A percentile compares a stretch with the other conserved stretches of the same genome.
Evolutionary conservation across 2,329 filamentous ascomycete species (phyloP).

Genomic region (Ascocoryne sarcoides): DNA sequence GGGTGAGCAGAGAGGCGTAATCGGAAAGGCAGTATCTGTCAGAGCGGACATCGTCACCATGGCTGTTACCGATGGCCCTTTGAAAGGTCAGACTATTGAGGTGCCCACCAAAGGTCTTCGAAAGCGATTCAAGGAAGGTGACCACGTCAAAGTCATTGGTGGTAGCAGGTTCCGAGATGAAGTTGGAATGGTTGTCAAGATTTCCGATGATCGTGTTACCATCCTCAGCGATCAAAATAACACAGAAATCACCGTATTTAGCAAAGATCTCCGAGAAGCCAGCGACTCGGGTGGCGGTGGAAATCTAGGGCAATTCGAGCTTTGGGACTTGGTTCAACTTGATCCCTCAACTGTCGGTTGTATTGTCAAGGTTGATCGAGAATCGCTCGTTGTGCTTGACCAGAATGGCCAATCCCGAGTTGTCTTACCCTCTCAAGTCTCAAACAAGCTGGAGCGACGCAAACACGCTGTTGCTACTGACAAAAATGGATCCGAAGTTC

Average conservation of each 20-base stretch:
- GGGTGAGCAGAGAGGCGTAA: slow-evolving; percentile 87
- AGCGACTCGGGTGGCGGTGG: slow-evolving; percentile 84
- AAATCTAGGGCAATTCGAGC: slow-evolving; percentile 76
- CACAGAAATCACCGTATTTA: slow-evolving; percentile 93
- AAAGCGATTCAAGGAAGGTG: slow-evolving; percentile 86
- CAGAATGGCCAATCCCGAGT: slow-evolving; percentile 79
- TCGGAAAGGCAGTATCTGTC: slow-evolving; percentile 77
- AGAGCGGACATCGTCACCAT: slow-evolving; percentile 89
- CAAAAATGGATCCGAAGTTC: slow-evolving; percentile 85
- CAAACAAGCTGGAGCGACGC: slow-evolving; percentile 76
- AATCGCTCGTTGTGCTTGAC: slow-evolving; percentile 82
- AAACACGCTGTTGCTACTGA: slow-evolving; percentile 86
- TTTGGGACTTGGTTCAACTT: slow-evolving; percentile 90
- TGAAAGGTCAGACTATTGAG: slow-evolving; percentile 78
- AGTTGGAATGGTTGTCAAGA: slow-evolving; percentile 93
- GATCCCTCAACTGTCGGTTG: slow-evolving; percentile 88
- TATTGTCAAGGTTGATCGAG: slow-evolving; percentile 89
- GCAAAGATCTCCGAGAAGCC: slow-evolving; percentile 89
- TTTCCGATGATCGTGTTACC: slow-evolving; percentile 85
- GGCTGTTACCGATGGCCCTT: slow-evolving; percentile 71
- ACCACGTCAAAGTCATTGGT: slow-evolving; percentile 97
- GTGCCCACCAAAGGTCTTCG: slow-evolving; percentile 86
- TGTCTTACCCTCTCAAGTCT: slow-evolving; percentile 82
- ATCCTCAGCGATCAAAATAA: slow-evolving; percentile 88
- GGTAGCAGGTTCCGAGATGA: slow-evolving; percentile 92